Evolutionary conservation across 352 stramenopile species (phyloP).

Genomic region (Phytophthora sansomeana): DNA sequence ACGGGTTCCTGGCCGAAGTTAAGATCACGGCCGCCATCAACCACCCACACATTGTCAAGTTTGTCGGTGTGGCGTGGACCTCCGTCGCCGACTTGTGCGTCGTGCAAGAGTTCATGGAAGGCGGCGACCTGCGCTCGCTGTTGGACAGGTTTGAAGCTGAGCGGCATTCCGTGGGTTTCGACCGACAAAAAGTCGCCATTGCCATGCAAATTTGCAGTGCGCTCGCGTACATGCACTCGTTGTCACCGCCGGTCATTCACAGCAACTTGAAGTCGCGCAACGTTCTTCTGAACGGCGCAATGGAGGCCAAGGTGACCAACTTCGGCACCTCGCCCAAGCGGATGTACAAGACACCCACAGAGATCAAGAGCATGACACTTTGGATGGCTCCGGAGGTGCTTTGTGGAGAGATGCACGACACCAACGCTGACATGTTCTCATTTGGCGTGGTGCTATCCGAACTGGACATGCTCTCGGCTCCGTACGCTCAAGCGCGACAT

Average conservation of each 20-base stretch:
- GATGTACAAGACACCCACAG: conserved; percentile 45
- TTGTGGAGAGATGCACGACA: conserved; percentile 74
- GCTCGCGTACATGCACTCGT: conserved; percentile 40
- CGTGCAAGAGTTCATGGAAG: conserved; percentile 49
- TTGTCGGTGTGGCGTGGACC: conserved; percentile 62
- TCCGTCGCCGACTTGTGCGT: conserved; percentile 43
- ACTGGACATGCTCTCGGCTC: conserved; percentile 49
- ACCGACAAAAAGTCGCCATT: conserved; percentile 46
- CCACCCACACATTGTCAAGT: conserved; percentile 59
- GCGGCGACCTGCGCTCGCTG: conserved; percentile 43
- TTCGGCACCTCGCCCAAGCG: conserved; percentile 38
- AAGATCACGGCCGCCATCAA: conserved; percentile 49
- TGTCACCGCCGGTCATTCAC: conserved; percentile 37
- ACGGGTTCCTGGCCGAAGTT: conserved; percentile 50
- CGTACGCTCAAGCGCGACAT: conserved; percentile 30
- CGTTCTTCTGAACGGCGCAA: conserved; percentile 26
- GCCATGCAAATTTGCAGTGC: conserved; percentile 33
- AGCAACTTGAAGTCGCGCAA: conserved; percentile 45
- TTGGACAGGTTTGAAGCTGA: conserved; percentile 33
- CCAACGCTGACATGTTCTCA: conserved; percentile 81
- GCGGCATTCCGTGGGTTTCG: conserved; percentile 32
- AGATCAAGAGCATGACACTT: conserved; percentile 54
- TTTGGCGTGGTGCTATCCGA: conserved; percentile 86
- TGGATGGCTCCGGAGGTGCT: conserved; percentile 85
- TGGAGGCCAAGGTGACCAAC: conserved; percentile 49